phyloP scores from a whole-genome alignment of 371 early-diverging fungal species.

The Blakeslea trispora region DNA sequence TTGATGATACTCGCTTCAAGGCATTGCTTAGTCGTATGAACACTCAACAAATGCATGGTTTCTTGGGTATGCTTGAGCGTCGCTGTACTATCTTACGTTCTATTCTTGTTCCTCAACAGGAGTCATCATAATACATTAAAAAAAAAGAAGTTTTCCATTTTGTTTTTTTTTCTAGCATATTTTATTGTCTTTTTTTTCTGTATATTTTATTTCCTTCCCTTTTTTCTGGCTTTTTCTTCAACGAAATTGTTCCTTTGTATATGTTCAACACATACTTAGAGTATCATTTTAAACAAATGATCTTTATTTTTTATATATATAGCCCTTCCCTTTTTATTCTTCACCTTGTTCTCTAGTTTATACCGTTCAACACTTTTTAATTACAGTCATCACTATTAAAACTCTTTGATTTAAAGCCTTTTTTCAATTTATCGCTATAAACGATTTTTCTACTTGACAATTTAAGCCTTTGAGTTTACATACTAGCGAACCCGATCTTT shows the following conservation, averaged over 20 bases:
- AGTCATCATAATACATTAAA: not conserved
- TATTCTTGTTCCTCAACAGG: conserved; percentile 26
- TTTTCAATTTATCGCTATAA: no score
- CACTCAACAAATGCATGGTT: conserved; percentile 56
- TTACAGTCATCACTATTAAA: not conserved
- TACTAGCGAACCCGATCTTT: no score
- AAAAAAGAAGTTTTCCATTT: no score
- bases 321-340: conserved; percentile 7
- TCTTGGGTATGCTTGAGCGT: conserved; percentile 54
- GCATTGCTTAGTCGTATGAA: conserved; percentile 52
- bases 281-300: conserved; percentile 17
- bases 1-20: conserved; percentile 49
- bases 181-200: conserved; percentile 2
- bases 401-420: no score
- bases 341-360: conserved; percentile 6
- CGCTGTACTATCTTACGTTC: conserved; percentile 43
- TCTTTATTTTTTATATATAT: conserved; percentile 16
- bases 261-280: conserved; percentile 37
- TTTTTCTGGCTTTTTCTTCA: conserved; percentile 17
- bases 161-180: no score
- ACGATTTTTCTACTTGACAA: no score
- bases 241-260: conserved; percentile 22
- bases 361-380: conserved; percentile 26
- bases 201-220: conserved; percentile 14
- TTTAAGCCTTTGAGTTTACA: no score